phyloP scores from a whole-genome alignment of 2,329 filamentous ascomycete genomes.

The Pestalotiopsis sp. region DNA sequence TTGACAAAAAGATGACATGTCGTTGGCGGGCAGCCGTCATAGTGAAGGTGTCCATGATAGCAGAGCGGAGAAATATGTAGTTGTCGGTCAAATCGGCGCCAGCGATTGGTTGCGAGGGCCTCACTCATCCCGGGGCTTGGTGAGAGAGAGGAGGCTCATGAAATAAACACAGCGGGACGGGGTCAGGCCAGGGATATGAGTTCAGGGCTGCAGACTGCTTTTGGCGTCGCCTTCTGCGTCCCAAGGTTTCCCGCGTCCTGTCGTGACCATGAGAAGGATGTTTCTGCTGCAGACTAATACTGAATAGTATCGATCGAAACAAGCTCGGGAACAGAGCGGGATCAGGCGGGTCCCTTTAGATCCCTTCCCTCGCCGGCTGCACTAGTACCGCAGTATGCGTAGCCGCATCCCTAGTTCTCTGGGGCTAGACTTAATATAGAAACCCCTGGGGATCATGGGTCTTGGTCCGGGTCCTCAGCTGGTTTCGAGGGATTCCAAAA shows the following conservation, averaged over 20 bases:
- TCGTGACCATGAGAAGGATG: neutral
- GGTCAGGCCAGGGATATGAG: neutral
- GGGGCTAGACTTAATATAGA: neutral
- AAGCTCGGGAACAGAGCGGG: neutral
- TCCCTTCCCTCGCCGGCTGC: neutral
- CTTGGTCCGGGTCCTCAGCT: neutral
- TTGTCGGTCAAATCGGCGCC: neutral
- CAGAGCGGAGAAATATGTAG: neutral
- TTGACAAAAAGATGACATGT: neutral
- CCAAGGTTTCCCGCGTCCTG: too few species aligned
- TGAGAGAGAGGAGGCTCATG: neutral
- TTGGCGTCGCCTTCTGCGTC: neutral
- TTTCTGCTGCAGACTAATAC: neutral
- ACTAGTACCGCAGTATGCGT: neutral
- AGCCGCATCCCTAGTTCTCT: neutral
- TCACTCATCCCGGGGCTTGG: neutral
- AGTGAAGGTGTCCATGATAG: neutral
- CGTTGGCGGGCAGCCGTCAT: neutral
- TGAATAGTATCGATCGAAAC: neutral
- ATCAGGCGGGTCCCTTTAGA: neutral
- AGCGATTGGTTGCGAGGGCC: neutral
- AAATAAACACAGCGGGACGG: neutral
- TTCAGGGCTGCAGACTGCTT: neutral
- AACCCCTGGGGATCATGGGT: neutral
- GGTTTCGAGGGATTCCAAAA: neutral